phyloP scores from a whole-genome alignment of 805 yeast species.

The Spencermartinsiella europaea region DNA sequence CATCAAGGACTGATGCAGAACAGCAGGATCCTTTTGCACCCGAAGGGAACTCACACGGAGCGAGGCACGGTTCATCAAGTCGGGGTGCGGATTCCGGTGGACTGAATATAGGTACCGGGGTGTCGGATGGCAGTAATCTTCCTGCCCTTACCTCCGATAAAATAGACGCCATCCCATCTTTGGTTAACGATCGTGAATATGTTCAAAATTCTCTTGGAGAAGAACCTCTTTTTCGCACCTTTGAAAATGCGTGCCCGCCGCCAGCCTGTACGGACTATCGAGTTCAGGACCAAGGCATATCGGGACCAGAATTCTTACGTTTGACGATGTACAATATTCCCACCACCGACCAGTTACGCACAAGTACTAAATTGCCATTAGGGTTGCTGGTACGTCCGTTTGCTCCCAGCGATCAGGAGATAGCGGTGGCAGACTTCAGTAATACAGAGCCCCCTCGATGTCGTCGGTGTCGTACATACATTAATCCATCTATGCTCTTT shows the following conservation, averaged over 20 bases:
- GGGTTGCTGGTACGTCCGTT: constrained; percentile 82
- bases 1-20: no score
- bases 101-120: no score
- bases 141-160: background rate
- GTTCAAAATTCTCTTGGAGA: constrained; percentile 31
- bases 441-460: constrained; percentile 77
- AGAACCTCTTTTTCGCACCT: constrained; percentile 54
- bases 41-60: no score
- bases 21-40: no score
- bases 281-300: constrained; percentile 76
- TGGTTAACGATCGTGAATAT: constrained; percentile 33
- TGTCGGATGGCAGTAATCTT: no score
- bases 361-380: constrained; percentile 69
- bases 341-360: constrained; percentile 59
- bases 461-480: constrained; percentile 82
- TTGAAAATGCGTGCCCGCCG: constrained; percentile 79
- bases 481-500: constrained; percentile 77
- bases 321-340: constrained; percentile 83
- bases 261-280: constrained; percentile 65
- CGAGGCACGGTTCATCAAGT: no score
- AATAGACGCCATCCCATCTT: constrained; percentile 30
- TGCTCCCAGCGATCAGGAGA: constrained; percentile 55
- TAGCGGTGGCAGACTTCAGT: constrained; percentile 65
- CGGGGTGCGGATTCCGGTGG: no score
- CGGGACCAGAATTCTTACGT: constrained; percentile 75